Evolutionary conservation across 2,329 filamentous ascomycete species (phyloP), one percentile per base, ranked within the genome.

Genomic region (Grosmannia huntii): DNA sequence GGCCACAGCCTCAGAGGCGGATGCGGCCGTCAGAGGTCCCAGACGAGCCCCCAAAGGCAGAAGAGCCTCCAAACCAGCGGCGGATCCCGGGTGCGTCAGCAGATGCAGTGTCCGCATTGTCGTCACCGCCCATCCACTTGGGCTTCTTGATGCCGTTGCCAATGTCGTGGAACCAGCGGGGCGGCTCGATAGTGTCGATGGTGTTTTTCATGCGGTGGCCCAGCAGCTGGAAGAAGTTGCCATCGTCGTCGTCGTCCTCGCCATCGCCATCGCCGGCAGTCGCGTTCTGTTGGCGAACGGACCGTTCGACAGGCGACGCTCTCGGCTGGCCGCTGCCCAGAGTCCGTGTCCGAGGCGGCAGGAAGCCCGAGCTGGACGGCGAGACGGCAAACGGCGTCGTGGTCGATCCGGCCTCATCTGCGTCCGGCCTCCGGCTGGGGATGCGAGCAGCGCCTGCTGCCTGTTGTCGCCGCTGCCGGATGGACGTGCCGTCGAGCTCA

Each of bases 171-270:
- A 96, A 75, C 90, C 91, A 97, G 62, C 84, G 84, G 0, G 94
- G 92, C 33, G 85, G 79, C 56, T 90, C 86, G 2, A 90, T 79
- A 0, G 84, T 87, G 61, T 97, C 92, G 56, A 97, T 83, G 0
- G 94, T 97, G 67, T 99, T 99, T 71, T 85, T 88, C 65, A 99
- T 85, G 41, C 92, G 80, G 67, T 95, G 88, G 0, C 88, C 84
- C 61, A 97, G 83, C 38, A 86, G 85, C 63, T 88, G 81, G 67
- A 97, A 90, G 70, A 96, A 89, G 63, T 85, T 89, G 57, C 90
- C 88, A 16, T 90, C 84, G 36, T 88, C 85, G 1, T 81, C 77
- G n/a, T 81, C 80, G 9, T 80, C 78, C 0, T 44, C 71, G 63
- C 31, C 70, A 53, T 38, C 70, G 53, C 38, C 31, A 33, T 33